Conservation (phyloP, 2,329 filamentous ascomycete genomes). For the Fusarium secorum region DNA sequence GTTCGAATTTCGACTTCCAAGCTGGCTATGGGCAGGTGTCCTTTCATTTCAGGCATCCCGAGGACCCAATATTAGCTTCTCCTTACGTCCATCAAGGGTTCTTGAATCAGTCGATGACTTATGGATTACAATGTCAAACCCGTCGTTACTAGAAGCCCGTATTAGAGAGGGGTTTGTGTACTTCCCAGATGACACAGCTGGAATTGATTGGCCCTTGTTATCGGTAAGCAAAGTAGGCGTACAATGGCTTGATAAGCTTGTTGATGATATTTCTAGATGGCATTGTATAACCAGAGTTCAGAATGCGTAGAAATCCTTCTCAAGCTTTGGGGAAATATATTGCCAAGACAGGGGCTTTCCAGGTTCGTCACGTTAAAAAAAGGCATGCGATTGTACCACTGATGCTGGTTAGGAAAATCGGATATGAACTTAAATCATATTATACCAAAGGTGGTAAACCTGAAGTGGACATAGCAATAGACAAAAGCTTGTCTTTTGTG, state of each 20-base stretch:
- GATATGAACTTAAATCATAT: accelerated
- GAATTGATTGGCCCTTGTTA: accelerated
- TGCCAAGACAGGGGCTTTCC: conserved; percentile 8
- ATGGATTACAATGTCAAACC: accelerated
- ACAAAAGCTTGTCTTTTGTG: neutral
- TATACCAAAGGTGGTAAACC: accelerated
- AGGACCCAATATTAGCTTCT: neutral
- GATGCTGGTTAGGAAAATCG: neutral
- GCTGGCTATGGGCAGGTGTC: conserved; percentile 20
- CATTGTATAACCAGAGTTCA: accelerated
- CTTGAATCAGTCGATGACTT: accelerated
- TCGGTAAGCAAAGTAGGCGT: accelerated
- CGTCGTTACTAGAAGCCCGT: accelerated
- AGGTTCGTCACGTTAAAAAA: neutral
- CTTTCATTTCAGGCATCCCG: neutral
- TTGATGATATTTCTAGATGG: neutral
- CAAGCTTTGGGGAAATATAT: conserved; percentile 13
- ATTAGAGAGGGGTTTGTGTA: neutral
- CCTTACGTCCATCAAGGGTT: conserved; percentile 1
- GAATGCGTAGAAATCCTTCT: neutral
- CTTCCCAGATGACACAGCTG: neutral
- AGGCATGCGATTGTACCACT: accelerated
- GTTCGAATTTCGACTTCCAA: conserved; percentile 5
- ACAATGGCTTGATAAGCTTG: accelerated
- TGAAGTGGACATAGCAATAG: neutral